Base-by-base conservation (phyloP, 164 flowering plant genomes). In the Chimonanthus salicifolius region DNA sequence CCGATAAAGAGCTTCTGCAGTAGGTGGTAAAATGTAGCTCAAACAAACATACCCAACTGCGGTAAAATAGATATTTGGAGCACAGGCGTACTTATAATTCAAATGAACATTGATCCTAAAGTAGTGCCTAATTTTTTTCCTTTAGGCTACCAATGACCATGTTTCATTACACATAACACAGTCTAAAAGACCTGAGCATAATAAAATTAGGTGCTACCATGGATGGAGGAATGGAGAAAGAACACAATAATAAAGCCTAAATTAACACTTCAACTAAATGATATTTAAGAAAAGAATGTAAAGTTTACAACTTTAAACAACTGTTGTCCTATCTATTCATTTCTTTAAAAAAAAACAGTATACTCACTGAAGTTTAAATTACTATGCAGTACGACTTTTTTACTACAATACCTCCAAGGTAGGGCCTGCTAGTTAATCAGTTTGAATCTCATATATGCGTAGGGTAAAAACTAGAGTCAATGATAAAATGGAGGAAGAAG, bases 1-100 rank as follows among this genome's bases (percentile, higher is more conserved):
- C 16, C 97, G 94, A 75, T 92, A 94, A 70, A 94, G 97, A 74
- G 74, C 82, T 85, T 90, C 99, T 95, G 92, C 83, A 83, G 69
- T 73, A 58, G 50, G 69, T 43, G 71, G 67, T 65, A 79, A 60
- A 79, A 15, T 15, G 49, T 18, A 62, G 51, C 15, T 48, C 7
- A n/a, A 54, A 54, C 16, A 54, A 54, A 15, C 15, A 54, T 54
- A 54, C 4, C 16, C 60, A 11, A 54, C 60, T 54, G 11, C 5
- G 60, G 60, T 54, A 13, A 54, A 13, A n/a, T 54, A n/a, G n/a
- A 54, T 11, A 54, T 5, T 33, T 33, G 33, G 33, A 33, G 33
- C 33, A 33, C 33, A 33, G 33, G 33, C 33, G 33, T 33, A 33
- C 33, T 33, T 33, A 33, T n/a, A 3, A 54, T 54, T 54, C 60